A percentile compares a stretch with the other conserved stretches of the same genome.
Conservation (phyloP, 2,329 filamentous ascomycete species). For the Chaetomium sp. region DNA sequence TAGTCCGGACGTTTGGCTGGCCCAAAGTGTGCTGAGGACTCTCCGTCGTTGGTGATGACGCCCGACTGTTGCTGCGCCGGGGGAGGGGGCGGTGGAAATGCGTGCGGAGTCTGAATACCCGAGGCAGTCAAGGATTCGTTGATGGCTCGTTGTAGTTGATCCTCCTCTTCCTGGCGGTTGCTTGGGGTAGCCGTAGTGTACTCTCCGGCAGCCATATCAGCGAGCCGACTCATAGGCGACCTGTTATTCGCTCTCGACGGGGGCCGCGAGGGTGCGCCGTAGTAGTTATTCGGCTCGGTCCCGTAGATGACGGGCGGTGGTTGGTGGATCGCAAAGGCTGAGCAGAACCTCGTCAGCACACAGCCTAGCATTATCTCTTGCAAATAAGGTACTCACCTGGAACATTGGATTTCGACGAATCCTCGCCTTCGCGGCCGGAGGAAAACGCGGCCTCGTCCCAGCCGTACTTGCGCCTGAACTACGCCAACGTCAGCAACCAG, state of each 20-base stretch:
- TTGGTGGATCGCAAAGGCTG: slow-evolving; percentile 50
- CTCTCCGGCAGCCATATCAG: slow-evolving; percentile 41
- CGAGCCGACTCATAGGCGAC: slow-evolving; percentile 57
- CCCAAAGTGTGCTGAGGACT: slow-evolving; percentile 55
- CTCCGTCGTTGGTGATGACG: slow-evolving; percentile 45
- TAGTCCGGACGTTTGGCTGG: slow-evolving; percentile 61
- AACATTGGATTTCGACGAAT: not conserved
- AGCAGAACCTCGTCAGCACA: slow-evolving; percentile 7
- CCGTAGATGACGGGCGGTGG: slow-evolving; percentile 55
- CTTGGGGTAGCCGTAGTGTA: slow-evolving; percentile 46
- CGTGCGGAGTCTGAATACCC: slow-evolving; percentile 42
- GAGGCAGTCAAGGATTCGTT: slow-evolving; percentile 58
- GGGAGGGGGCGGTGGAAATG: slow-evolving; percentile 42
- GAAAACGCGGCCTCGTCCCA: slow-evolving; percentile 60
- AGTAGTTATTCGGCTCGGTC: slow-evolving; percentile 46
- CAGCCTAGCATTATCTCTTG: not conserved
- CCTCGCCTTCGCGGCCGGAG: slow-evolving; percentile 54
- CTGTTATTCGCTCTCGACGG: slow-evolving; percentile 61
- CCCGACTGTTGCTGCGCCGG: slow-evolving; percentile 53
- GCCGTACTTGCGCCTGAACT: slow-evolving; percentile 53
- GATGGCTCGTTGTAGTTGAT: slow-evolving; percentile 59
- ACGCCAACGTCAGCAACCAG: slow-evolving; percentile 24
- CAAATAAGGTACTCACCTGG: slow-evolving; percentile 16
- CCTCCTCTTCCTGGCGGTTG: slow-evolving; percentile 52
- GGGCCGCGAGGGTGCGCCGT: slow-evolving; percentile 58